Evolutionary conservation across 2,329 filamentous ascomycete species (phyloP), one percentile per base, ranked within the genome.

Genomic region (Dactylellina cionopaga): DNA sequence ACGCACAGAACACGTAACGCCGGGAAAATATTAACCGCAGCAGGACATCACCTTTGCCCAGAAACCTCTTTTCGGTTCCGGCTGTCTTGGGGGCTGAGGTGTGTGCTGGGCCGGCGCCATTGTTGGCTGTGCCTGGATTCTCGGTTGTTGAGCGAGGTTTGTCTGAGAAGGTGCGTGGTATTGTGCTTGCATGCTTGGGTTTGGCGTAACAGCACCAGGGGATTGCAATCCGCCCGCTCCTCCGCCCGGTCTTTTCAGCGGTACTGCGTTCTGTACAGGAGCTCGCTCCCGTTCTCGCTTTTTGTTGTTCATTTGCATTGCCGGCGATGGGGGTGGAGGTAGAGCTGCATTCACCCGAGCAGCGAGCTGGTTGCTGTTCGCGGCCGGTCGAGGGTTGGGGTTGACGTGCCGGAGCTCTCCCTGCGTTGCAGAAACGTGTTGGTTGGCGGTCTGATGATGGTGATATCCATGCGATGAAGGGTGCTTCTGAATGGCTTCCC

Each of bases 31-130:
- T 83, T 84, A 87, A 86, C 92, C 92, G 83, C 94, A 98, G 87
- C 94, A 98, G 68, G 95, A 96, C 87, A 94, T 90, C 80, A 97
- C 85, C 85, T 97, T 97, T 83, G 96, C 91, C 83, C 93, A 89
- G 75, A 92, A 91, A 69, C 89, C 90, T 46, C 88, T 90, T 80
- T 94, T 90, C 76, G 88, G 85, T 80, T 95, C 90, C 77, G 85
- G 83, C 44, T 84, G 84, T 75, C 85, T 84, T 76, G 83, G 79
- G 82, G 86, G 80, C 82, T 82, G 78, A 19, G 47, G 37, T 82
- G 83, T 75, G 31, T 75, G 75, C 47, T 76, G 77, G 33, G 52
- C 35, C 11, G 85, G 82, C 79, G 86, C 85, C 76, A 84, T 83
- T 73, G 83, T 85, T 83, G 84, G 86, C 68, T 85, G 84, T 79